Evolutionary conservation across 768 basidiomycete genomes (phyloP), one percentile per base, ranked within the genome.

Genomic region (Phanerochaete carnosa): DNA sequence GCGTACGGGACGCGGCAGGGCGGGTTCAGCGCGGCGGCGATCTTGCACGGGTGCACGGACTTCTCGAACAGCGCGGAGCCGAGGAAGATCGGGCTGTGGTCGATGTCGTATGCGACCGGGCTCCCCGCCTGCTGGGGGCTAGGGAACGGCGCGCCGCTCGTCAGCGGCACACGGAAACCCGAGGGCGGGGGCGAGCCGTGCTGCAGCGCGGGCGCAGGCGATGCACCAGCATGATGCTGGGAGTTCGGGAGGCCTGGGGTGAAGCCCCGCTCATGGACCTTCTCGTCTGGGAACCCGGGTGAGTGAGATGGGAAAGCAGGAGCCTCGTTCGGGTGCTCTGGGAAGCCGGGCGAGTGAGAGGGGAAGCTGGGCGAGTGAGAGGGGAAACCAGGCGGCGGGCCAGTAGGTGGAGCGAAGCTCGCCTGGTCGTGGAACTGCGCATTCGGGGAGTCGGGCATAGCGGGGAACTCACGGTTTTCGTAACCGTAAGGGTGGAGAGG

Each of bases 21-120:
- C 64, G 64, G 80, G 68, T n/a, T 67, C n/a, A 89, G 81, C 63
- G 79, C 71, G 11, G 86, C 83, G 0, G 77, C 84, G 65, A 93
- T 83, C 77, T 94, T 94, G 82, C 92, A 93, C 3, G 92, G 92
- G 61, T 94, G 91, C 2, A 92, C 88, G 0, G 86, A 84, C 62
- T 77, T 65, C 9, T 58, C 77, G 68, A 92, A 77, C 49, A 92
- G 74, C 12, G 90, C 92, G 4, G 88, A 89, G 15, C 90, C 92
- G 32, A 94, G 65, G 74, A 79, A 94, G 61, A 92, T 69, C 5
- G 87, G 86, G 1, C 81, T 80, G 26, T 65, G 61, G 66, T 88
- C 84, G 1, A 75, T 70, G 67, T 94, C 90, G 37, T 72, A 66
- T 65, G 80, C 83, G 1, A 83, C 80, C 0, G 89, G 81, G 1